A percentile compares a stretch with the other conserved stretches of the same genome.
phyloP scores from a whole-genome alignment of 352 stramenopile genomes.

The Thalassiosira exigua region DNA sequence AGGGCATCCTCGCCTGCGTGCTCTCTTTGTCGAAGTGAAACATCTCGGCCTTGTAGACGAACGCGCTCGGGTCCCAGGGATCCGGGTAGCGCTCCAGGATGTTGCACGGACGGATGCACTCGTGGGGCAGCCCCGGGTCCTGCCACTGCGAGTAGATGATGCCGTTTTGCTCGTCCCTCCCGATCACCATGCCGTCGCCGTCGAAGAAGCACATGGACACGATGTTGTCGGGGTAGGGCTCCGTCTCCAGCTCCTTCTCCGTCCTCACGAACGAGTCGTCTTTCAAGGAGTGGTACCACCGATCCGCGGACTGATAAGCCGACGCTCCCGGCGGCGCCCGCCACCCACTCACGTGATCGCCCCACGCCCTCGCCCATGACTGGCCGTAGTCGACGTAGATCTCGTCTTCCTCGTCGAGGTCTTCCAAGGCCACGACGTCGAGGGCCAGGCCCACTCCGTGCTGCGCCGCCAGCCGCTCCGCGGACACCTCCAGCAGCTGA shows the following conservation, averaged over 20 bases:
- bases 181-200: slow-evolving; percentile 27
- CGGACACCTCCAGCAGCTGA: slow-evolving; percentile 57
- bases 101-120: slow-evolving; percentile 45
- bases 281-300: slow-evolving; percentile 26
- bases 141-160: slow-evolving; percentile 40
- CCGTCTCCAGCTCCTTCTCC: slow-evolving; percentile 26
- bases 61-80: slow-evolving; percentile 5
- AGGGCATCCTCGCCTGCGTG: slow-evolving; percentile 9
- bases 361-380: slow-evolving; percentile 41
- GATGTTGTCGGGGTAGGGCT: slow-evolving; percentile 48
- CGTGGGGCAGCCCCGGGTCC: slow-evolving; percentile 30
- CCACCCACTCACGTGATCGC: slow-evolving; percentile 42
- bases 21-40: slow-evolving; percentile 44
- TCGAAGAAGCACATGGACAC: slow-evolving; percentile 54
- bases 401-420: slow-evolving; percentile 37
- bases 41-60: slow-evolving; percentile 52
- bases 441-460: slow-evolving; percentile 62
- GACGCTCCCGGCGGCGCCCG: slow-evolving; percentile 32
- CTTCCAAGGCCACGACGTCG: slow-evolving; percentile 42
- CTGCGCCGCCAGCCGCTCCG: slow-evolving; percentile 34
- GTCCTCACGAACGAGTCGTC: slow-evolving; percentile 23
- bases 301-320: slow-evolving; percentile 36
- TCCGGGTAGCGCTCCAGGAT: slow-evolving; percentile 46
- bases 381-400: slow-evolving; percentile 57
- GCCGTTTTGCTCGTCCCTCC: slow-evolving; percentile 34